Conservation (phyloP, 805 yeast species). For the Priceomyces medius region DNA sequence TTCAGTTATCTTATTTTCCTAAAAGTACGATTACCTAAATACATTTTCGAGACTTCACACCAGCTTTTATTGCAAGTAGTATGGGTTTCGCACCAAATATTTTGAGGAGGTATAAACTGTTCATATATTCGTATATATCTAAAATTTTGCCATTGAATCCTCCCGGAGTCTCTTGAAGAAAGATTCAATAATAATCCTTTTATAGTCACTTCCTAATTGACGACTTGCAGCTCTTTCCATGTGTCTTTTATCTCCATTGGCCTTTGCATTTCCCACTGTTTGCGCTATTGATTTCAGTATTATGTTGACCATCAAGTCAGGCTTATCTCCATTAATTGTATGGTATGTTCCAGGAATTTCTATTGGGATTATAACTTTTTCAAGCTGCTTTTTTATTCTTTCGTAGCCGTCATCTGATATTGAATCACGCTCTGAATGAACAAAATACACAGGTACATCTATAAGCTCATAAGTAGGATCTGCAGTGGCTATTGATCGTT, state of each 20-base stretch:
- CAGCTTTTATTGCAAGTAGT: too few species aligned
- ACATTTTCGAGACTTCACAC: too few species aligned
- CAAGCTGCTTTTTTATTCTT: not conserved
- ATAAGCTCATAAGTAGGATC: constrained; percentile 8
- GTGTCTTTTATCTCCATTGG: constrained; percentile 4
- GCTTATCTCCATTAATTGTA: constrained; percentile 15
- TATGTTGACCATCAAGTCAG: constrained; percentile 10
- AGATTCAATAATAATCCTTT: not conserved
- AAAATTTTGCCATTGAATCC: not conserved
- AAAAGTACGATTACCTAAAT: too few species aligned
- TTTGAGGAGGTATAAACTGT: too few species aligned
- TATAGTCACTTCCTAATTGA: not conserved
- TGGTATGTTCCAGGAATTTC: constrained; percentile 13
- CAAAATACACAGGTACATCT: constrained; percentile 12
- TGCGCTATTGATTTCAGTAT: not conserved
- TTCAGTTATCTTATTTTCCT: too few species aligned
- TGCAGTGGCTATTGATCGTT: constrained; percentile 3
- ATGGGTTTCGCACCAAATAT: too few species aligned
- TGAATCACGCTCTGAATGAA: constrained; percentile 13
- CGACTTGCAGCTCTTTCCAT: not conserved
- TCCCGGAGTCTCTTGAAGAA: not conserved
- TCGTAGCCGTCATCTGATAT: not conserved
- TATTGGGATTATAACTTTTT: constrained; percentile 7
- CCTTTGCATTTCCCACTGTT: not conserved
- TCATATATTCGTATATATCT: too few species aligned